Conservation (phyloP, 148 eudicot species). For the Dianthus caryophyllus region DNA sequence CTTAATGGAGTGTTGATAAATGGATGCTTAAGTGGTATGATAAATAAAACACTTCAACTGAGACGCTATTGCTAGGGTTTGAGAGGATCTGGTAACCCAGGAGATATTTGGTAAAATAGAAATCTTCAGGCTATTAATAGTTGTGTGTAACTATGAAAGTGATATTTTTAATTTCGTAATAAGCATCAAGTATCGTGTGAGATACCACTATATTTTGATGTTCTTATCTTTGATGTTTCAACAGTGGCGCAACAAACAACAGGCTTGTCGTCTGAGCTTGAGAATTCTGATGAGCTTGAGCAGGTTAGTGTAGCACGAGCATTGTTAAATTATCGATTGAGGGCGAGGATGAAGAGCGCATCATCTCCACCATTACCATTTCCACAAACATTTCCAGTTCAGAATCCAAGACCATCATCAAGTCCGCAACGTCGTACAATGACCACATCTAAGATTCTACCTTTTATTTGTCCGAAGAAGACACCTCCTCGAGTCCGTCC, state of each 20-base stretch:
- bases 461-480: conserved; percentile 49
- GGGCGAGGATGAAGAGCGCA: conserved; percentile 46
- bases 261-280: conserved; percentile 53
- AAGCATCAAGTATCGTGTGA: background rate
- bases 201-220: no score
- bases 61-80: no score
- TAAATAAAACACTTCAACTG: no score
- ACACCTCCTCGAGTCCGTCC: conserved; percentile 41
- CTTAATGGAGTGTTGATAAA: no score
- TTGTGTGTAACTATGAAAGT: no score
- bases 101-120: no score
- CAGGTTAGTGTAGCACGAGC: conserved; percentile 76
- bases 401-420: conserved; percentile 51
- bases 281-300: conserved; percentile 70
- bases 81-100: no score
- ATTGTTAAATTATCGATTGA: conserved; percentile 52
- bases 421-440: conserved; percentile 52
- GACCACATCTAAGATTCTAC: conserved; percentile 67
- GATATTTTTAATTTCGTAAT: background rate
- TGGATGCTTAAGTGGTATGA: no score
- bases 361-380: conserved; percentile 38
- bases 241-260: conserved; percentile 68
- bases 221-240: conserved; percentile 4
- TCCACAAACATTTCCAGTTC: conserved; percentile 42
- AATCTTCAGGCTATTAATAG: no score